Conservation (phyloP, 768 basidiomycete genomes). For the Pulveroboletus frians region DNA sequence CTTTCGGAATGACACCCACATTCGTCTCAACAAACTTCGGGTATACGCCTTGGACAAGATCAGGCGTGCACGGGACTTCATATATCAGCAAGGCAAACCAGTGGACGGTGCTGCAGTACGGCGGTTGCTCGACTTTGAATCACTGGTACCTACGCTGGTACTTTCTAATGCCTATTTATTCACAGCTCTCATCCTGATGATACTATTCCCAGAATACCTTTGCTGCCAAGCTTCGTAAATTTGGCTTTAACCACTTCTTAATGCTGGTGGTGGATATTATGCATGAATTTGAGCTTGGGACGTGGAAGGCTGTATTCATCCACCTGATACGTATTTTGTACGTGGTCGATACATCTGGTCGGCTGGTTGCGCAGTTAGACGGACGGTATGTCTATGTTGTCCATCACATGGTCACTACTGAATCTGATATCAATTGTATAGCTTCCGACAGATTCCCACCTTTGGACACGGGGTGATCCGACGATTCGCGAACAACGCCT, state of each 20-base stretch:
- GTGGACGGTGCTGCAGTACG: neutral
- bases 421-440: neutral
- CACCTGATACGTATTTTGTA: slow-evolving; percentile 33
- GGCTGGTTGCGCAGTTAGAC: slow-evolving; percentile 20
- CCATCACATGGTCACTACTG: no score
- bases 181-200: neutral
- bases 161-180: no score
- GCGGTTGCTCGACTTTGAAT: neutral
- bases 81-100: neutral
- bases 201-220: neutral
- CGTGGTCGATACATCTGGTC: neutral
- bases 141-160: neutral
- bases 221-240: neutral
- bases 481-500: slow-evolving; percentile 15
- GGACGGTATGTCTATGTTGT: slow-evolving; percentile 9
- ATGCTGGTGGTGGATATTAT: slow-evolving; percentile 34
- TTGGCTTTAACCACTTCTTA: slow-evolving; percentile 17
- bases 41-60: neutral
- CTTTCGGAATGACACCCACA: neutral
- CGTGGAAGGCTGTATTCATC: slow-evolving; percentile 33
- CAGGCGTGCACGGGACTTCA: neutral
- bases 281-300: slow-evolving; percentile 34
- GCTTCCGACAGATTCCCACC: slow-evolving; percentile 15
- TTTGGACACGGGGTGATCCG: slow-evolving; percentile 25
- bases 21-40: neutral